Evolutionary conservation across 2,329 filamentous ascomycete species (phyloP).

Genomic region (Hypoxylon sp.): DNA sequence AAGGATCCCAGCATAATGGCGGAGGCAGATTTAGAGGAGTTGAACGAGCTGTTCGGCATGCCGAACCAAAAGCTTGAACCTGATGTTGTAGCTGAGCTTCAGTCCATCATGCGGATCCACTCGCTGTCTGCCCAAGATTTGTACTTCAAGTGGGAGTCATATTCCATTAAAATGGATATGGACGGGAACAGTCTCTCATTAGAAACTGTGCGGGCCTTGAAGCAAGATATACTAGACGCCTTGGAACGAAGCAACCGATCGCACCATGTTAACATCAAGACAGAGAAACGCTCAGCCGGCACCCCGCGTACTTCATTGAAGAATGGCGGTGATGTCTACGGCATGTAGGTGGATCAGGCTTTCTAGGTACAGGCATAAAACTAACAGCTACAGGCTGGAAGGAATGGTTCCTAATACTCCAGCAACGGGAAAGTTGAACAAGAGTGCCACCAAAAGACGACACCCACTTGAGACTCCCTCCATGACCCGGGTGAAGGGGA

Average conservation of each 20-base stretch:
- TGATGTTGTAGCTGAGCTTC: slow-evolving; percentile 83
- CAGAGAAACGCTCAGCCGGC: slow-evolving; percentile 70
- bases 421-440: slow-evolving; percentile 59
- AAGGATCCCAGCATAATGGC: slow-evolving; percentile 50
- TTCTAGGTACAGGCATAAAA: slow-evolving; percentile 3
- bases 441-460: slow-evolving; percentile 52
- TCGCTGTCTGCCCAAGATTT: slow-evolving; percentile 85
- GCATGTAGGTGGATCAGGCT: slow-evolving; percentile 68
- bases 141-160: slow-evolving; percentile 99
- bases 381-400: slow-evolving; percentile 66
- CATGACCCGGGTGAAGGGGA: slow-evolving; percentile 59
- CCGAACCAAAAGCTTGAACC: slow-evolving; percentile 71
- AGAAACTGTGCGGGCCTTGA: slow-evolving; percentile 79
- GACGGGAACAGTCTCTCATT: slow-evolving; percentile 80
- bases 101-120: slow-evolving; percentile 88
- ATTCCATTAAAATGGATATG: slow-evolving; percentile 91
- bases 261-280: slow-evolving; percentile 71
- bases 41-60: slow-evolving; percentile 66
- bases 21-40: slow-evolving; percentile 54
- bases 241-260: slow-evolving; percentile 79
- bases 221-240: slow-evolving; percentile 85
- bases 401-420: slow-evolving; percentile 75
- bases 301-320: slow-evolving; percentile 71
- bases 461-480: slow-evolving; percentile 60
- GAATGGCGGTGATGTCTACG: slow-evolving; percentile 77